Percentiles rank a stretch among this genome's conserved stretches.
phyloP scores from a whole-genome alignment of 352 stramenopile genomes.

The Globisporangium abappressorium region DNA sequence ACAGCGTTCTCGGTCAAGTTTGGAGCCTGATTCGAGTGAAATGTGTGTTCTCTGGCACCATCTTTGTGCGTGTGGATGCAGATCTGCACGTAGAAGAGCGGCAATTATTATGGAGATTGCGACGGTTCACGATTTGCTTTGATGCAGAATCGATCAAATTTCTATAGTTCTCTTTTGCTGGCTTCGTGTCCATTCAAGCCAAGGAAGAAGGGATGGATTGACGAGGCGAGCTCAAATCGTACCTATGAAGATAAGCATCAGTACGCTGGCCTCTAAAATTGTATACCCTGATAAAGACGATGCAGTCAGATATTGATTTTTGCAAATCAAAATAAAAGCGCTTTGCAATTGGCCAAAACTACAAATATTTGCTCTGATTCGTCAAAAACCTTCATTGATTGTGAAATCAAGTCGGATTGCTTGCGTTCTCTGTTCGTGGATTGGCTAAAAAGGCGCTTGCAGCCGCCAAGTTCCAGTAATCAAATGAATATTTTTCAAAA shows the following conservation, averaged over 20 bases:
- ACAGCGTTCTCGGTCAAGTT: neutral
- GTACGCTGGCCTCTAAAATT: neutral
- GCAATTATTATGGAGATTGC: neutral
- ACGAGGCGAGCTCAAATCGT: neutral
- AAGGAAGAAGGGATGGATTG: too few relatives aligned
- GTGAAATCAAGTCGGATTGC: neutral
- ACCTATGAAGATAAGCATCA: neutral
- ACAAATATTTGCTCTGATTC: neutral
- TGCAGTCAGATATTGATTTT: rapidly evolving
- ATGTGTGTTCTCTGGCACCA: neutral
- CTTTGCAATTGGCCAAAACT: neutral
- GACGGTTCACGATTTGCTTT: neutral
- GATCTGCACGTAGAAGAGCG: neutral
- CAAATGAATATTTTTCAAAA: neutral
- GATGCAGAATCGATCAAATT: neutral
- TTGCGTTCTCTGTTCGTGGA: neutral
- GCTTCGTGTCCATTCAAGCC: neutral
- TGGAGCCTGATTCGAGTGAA: neutral
- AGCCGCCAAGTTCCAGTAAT: neutral
- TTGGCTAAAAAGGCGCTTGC: neutral
- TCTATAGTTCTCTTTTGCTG: neutral
- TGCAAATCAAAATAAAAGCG: neutral
- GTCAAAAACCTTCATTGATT: neutral
- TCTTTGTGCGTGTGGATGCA: neutral
- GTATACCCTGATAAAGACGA: neutral